Conservation (phyloP, 208 protist genomes). For the Trichomonas vaginalis region DNA sequence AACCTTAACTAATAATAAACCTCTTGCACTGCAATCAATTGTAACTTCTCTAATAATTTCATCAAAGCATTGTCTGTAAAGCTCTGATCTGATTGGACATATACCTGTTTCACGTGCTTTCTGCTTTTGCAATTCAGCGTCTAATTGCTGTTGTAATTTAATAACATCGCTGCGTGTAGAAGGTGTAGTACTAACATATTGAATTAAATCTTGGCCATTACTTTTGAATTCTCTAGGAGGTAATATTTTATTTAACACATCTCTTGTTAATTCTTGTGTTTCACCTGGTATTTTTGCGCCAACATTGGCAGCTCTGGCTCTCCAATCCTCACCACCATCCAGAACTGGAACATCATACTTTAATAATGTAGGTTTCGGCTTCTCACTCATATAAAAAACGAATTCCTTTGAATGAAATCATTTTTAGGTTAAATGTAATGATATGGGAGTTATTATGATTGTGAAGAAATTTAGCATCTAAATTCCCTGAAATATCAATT, state of each 20-base stretch:
- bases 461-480: neutral
- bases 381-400: neutral
- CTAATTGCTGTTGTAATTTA: conserved; percentile 65
- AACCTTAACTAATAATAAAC: conserved; percentile 79
- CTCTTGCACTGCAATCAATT: conserved; percentile 82
- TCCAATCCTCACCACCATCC: neutral
- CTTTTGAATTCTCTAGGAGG: conserved; percentile 51
- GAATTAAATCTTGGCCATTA: conserved; percentile 56
- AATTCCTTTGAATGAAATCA: neutral
- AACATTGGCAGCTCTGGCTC: too few species aligned
- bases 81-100: conserved; percentile 76
- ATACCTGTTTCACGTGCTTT: conserved; percentile 76
- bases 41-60: conserved; percentile 85
- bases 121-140: conserved; percentile 58
- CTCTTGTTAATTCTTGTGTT: neutral
- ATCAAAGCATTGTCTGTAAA: conserved; percentile 86
- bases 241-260: conserved; percentile 60
- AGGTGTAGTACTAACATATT: conserved; percentile 57
- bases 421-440: neutral
- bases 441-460: neutral
- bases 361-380: neutral
- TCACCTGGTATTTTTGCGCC: neutral
- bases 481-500: neutral
- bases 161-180: conserved; percentile 64
- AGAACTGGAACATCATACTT: conserved; percentile 1